Evolutionary conservation across 2,329 filamentous ascomycete genomes (phyloP), one percentile per base, ranked within the genome.

Genomic region (Aspergillus fructus): DNA sequence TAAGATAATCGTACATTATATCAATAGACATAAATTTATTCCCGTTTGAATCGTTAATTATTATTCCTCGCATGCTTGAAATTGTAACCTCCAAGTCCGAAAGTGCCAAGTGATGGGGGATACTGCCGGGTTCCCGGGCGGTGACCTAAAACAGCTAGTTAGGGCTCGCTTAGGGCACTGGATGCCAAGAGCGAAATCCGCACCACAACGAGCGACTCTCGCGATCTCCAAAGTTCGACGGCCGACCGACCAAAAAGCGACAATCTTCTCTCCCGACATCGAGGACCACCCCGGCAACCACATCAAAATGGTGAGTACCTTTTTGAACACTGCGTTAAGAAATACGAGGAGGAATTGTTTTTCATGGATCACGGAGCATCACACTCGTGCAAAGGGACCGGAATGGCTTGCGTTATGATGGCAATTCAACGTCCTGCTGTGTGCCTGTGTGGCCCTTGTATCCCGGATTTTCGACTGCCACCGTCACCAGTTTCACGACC

Each of bases 291-390:
- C 65, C 74, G 74, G 73, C 74, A 75, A 73, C 69, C 72, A 66
- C 69, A 69, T 73, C 75, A 77, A 77, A 74, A 77, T 77, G 75
- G 75, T 77, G 74, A 76, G 75, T 76, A 54, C 55, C 51, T 56
- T 48, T 57, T 57, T 33, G 41, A 49, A 58, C 58, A 53, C 37
- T 55, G 46, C 42, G 48, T 59, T 53, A 39, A 52, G 37, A 46
- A 54, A 34, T 46, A 30, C 37, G 46, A 46, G 51, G 53, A 49
- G 40, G 51, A 50, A 46, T 19, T 34, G 23, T 23, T 27, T 13
- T 46, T 24, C 7, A 7, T 24, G 24, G 24, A 24, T 6, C 19
- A 27, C 30, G 23, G 41, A 54, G 23, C 42, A 30, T 27, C 23
- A 34, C 43, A 42, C 51, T 41, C 42, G 51, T 30, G 21, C n/a